Conservation (phyloP, 169 alveolate species). For the Perkinsus olseni region DNA sequence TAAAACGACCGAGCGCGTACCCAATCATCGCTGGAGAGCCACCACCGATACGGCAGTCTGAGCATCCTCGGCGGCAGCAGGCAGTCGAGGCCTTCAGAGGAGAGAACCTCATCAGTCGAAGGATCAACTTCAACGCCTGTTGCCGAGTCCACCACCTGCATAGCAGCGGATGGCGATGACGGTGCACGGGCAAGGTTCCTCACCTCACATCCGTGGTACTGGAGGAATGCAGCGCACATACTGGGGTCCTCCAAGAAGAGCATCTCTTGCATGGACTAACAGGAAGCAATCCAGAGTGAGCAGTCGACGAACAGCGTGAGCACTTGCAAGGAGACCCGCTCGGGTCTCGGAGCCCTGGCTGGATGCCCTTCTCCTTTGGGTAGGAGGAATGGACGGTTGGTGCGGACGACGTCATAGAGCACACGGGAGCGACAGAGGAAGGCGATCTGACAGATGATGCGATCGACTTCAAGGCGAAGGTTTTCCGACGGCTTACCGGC, state of each 20-base stretch:
- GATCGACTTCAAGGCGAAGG: neutral
- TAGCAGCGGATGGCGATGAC: neutral
- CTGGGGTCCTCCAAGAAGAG: neutral
- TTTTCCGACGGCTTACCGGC: neutral
- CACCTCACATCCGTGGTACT: neutral
- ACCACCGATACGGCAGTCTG: neutral
- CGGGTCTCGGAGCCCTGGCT: neutral
- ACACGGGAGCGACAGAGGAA: neutral
- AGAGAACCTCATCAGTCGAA: neutral
- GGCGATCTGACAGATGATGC: neutral
- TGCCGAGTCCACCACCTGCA: neutral
- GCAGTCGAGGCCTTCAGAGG: neutral
- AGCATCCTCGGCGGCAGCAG: neutral
- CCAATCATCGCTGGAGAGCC: neutral
- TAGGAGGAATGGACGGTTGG: neutral
- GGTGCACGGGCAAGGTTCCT: neutral
- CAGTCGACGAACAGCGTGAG: neutral
- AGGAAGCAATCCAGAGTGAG: too few species aligned
- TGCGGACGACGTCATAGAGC: neutral
- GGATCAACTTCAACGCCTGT: neutral
- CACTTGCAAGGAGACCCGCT: neutral
- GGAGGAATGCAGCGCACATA: neutral
- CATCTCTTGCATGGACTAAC: neutral
- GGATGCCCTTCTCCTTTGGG: neutral
- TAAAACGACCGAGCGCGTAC: neutral